Percentiles rank a stretch among this genome's conserved stretches.
Conservation (phyloP, 371 early-diverging fungal species). For the Mucor sp. region DNA sequence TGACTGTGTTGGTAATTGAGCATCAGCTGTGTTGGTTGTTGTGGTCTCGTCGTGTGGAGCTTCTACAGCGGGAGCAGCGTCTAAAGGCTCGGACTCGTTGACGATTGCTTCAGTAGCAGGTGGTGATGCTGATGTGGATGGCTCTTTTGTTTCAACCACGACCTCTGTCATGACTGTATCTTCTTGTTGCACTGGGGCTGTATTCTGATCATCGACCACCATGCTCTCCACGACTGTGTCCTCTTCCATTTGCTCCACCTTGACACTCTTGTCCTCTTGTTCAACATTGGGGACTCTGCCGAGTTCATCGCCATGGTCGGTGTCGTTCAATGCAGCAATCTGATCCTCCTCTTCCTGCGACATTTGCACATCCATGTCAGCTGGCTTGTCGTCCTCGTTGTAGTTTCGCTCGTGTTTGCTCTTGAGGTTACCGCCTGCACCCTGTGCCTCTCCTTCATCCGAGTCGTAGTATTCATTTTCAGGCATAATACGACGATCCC, state of each 20-base stretch:
- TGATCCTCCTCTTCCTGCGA: conserved; percentile 41
- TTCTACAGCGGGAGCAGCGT: background rate
- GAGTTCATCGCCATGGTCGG: conserved; percentile 17
- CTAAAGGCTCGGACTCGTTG: background rate
- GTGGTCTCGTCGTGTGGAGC: background rate
- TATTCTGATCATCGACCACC: background rate
- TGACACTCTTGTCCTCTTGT: background rate
- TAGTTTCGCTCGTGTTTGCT: conserved; percentile 40
- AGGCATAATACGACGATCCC: conserved; percentile 64
- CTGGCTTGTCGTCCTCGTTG: conserved; percentile 12
- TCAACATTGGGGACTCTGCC: background rate
- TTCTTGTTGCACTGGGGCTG: conserved; percentile 8
- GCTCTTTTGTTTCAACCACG: background rate
- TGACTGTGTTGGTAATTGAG: background rate
- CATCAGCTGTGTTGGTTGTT: background rate
- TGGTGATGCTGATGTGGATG: background rate
- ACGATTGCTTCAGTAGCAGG: background rate
- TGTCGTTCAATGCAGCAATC: conserved; percentile 29
- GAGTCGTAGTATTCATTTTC: conserved; percentile 71
- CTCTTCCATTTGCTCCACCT: background rate
- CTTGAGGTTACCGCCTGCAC: conserved; percentile 19
- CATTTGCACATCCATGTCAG: conserved; percentile 18
- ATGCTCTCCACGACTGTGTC: background rate
- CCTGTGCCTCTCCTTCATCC: conserved; percentile 64
- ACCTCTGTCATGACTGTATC: conserved; percentile 15